Evolutionary conservation across 495 filamentous ascomycete species (phyloP), one percentile per base, ranked within the genome.

Genomic region (Penicillium lividum): DNA sequence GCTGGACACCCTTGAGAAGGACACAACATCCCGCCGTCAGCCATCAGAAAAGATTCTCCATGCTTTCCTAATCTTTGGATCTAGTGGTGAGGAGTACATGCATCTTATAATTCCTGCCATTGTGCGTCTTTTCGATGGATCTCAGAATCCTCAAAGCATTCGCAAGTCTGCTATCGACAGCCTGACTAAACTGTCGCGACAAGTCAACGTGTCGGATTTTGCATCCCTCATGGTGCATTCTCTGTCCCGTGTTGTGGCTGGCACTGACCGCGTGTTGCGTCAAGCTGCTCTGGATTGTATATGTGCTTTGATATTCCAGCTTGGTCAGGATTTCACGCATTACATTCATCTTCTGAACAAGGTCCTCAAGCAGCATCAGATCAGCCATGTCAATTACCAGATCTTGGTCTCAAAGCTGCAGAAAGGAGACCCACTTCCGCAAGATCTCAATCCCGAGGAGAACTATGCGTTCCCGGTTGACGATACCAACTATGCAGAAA

Each of bases 31-130:
- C 3, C 88, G 87, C 63, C 78, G 89, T 18, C 82, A 84, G 48
- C 87, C 93, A 11, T 93, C 90, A 0, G 91, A 96, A 70, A 92
- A 88, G 63, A 91, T 98, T 16, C 80, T 99, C 11, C 95, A 98
- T 72, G 91, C 93, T 3, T 94, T 99, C 66, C 77, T 98, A 40
- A 88, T 99, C 0, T 97, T 99, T 70, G 94, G 95, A n/a, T 86
- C 92, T 13, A 97, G 92, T 66, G 89, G 87, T 15, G 94, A 98
- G 69, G 93, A 97, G 69, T 97, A 98, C 72, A 98, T 99, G 94
- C 94, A 98, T 72, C 81, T 99, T 30, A 98, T 99, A 62, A 92
- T 99, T 36, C 94, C 94, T 7, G 88, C 93, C n/a, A 89, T 99
- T 58, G 91, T 99, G 16, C 84, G 87, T 15, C 84, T 96, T 53